Base-by-base conservation (phyloP, 176 grass and related monocot genomes). In the Rhynchospora tenuis region DNA sequence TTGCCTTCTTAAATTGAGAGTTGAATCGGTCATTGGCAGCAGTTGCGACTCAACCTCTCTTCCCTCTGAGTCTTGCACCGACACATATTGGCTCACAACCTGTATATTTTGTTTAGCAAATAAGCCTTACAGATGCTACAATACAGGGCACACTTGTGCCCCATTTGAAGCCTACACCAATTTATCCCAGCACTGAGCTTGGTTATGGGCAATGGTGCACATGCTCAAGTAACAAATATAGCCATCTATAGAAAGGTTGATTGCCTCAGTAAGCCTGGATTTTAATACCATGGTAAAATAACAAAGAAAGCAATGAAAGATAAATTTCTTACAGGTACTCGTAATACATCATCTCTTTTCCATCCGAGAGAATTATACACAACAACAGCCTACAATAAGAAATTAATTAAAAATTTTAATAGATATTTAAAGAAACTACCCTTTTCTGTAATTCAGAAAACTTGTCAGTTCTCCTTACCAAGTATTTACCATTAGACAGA, bases 321-420 rank as follows among this genome's bases (percentile, higher is more conserved):
- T 64, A 59, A 66, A 52, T 24, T 85, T 69, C 86, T 90, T 93
- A 98, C 92, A 63, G 95, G 95, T 82, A 97, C 77, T n/a, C 90
- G 92, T 80, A 98, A 85, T 43, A 98, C 54, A 38, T 98, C 90
- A 55, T 92, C 89, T 79, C 95, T 84, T 73, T 92, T 91, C 95
- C 95, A 98, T 28, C 95, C 95, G 91, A 98, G 95, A 23, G 95
- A 87, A 70, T 98, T 98, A 84, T 98, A 98, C 10, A 91, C 81
- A 71, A 98, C 89, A 88, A 94, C 87, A 83, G 92, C 90, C 95
- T 98, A 68, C 19, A 85, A 74, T 27, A 70, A 52, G 60, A 47
- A 82, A 81, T 20, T 43, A 60, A 84, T 63, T 13, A 75, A 44
- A 84, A 86, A 43, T n/a, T n/a, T n/a, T n/a, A n/a, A n/a, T n/a